Evolutionary conservation across 2,329 filamentous ascomycete genomes (phyloP).

Genomic region (Cladobotryum protrusum): DNA sequence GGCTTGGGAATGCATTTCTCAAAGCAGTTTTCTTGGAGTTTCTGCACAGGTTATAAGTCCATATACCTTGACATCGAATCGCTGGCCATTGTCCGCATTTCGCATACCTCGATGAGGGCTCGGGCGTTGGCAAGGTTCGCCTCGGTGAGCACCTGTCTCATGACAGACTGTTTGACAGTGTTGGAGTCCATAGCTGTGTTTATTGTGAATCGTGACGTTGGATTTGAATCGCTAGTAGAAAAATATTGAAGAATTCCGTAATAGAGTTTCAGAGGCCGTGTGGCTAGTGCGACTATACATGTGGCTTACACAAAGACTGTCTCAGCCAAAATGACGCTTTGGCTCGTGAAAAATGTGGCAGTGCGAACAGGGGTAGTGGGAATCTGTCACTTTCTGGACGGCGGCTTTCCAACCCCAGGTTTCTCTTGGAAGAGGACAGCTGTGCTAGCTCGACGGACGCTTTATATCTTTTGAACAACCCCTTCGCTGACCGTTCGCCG

Average conservation of each 20-base stretch:
- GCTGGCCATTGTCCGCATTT: background rate
- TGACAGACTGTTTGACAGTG: conserved; percentile 54
- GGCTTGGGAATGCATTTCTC: conserved; percentile 69
- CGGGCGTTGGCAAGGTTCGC: conserved; percentile 63
- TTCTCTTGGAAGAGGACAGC: conserved; percentile 19
- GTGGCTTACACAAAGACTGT: conserved; percentile 4
- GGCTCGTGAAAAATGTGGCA: conserved; percentile 16
- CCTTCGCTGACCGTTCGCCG: background rate
- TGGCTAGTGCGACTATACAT: conserved; percentile 3
- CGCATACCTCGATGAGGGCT: conserved; percentile 59
- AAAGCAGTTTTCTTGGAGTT: conserved; percentile 78
- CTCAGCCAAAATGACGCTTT: conserved; percentile 13
- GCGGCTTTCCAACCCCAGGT: too few species aligned
- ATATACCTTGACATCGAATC: background rate
- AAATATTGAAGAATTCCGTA: background rate
- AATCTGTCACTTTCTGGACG: background rate
- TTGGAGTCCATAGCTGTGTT: conserved; percentile 49
- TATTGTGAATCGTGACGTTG: conserved; percentile 16
- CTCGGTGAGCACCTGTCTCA: conserved; percentile 59
- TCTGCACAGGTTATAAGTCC: conserved; percentile 39
- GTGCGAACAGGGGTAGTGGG: conserved; percentile 3
- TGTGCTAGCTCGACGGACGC: conserved; percentile 11
- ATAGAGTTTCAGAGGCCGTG: conserved; percentile 22
- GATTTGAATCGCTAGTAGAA: background rate
- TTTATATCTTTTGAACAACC: background rate